Percentiles rank a stretch among this genome's conserved stretches.
These are phyloP conservation scores for Pseudocercospora eumusae DNA, from an alignment of 2,329 filamentous ascomycete species.

Conservation along the genomic window DNA sequence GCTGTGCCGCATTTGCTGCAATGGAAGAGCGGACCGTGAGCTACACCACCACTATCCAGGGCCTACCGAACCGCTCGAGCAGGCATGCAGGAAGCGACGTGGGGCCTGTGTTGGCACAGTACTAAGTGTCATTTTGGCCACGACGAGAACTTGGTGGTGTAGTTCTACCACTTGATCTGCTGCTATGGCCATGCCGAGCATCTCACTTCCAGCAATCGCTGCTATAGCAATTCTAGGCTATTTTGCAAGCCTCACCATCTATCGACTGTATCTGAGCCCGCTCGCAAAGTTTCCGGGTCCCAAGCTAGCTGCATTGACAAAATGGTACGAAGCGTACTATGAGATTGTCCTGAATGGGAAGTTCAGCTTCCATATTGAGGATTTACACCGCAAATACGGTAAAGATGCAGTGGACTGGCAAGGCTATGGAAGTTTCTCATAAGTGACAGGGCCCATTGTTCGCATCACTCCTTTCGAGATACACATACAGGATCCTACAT, in stretches of 20 bases:
- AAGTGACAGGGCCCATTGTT: conserved; percentile 26
- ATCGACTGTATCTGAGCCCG: conserved; percentile 32
- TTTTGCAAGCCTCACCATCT: conserved; percentile 24
- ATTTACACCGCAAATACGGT: conserved; percentile 36
- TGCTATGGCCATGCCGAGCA: conserved; percentile 17
- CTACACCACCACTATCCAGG: conserved; percentile 2
- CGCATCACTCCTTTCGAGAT: conserved; percentile 46
- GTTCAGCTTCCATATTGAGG: conserved; percentile 33
- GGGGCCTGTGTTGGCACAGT: conserved; percentile 2
- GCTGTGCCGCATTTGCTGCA: background rate
- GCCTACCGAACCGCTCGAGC: conserved; percentile 1
- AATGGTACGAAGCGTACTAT: conserved; percentile 37
- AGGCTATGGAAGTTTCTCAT: background rate
- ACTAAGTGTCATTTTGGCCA: too few species aligned
- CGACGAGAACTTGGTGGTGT: background rate
- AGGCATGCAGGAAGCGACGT: conserved; percentile 13
- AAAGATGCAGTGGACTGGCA: background rate
- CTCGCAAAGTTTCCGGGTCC: conserved; percentile 36
- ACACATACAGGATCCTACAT: conserved; percentile 45
- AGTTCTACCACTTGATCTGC: background rate
- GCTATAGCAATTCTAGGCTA: conserved; percentile 17
- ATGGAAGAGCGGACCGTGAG: conserved; percentile 5
- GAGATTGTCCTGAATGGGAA: conserved; percentile 33
- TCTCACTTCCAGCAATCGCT: conserved; percentile 15
- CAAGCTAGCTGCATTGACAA: conserved; percentile 33